phyloP scores from a whole-genome alignment of 495 filamentous ascomycete genomes.

The Aeminium ludgeri region DNA sequence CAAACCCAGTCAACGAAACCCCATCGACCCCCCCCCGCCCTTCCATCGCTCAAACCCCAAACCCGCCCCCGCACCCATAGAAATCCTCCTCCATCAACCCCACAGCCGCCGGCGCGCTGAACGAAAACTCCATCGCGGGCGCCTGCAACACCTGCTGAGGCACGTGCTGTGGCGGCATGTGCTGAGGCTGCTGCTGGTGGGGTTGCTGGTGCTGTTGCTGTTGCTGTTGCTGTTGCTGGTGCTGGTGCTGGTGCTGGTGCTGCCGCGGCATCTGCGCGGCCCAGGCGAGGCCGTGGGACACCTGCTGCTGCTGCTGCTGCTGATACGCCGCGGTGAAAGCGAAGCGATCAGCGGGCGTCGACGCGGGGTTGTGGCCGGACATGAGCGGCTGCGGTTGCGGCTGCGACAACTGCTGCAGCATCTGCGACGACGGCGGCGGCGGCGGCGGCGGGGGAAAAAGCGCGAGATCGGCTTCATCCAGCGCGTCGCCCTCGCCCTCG shows the following conservation, averaged over 20 bases:
- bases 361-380: no score
- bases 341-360: no score
- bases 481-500: background rate
- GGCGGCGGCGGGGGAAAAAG: background rate
- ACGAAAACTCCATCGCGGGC: conserved; percentile 3
- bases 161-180: no score
- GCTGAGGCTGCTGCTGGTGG: no score
- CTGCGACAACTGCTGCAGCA: no score
- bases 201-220: background rate
- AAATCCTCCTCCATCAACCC: no score
- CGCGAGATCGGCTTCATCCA: conserved; percentile 2
- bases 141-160: background rate
- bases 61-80: no score
- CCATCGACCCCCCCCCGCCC: no score
- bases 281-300: conserved; percentile 3
- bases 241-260: background rate
- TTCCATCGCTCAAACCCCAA: no score
- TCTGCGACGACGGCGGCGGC: conserved; percentile 1
- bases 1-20: no score
- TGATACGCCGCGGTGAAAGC: conserved; percentile 1
- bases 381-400: no score
- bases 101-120: conserved; percentile 5
- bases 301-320: conserved; percentile 1
- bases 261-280: background rate
- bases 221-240: background rate